These are phyloP conservation scores for Gryganskiella cystojenkinii DNA, from an alignment of 192 early-diverging fungal species.

Conservation along the genomic window DNA sequence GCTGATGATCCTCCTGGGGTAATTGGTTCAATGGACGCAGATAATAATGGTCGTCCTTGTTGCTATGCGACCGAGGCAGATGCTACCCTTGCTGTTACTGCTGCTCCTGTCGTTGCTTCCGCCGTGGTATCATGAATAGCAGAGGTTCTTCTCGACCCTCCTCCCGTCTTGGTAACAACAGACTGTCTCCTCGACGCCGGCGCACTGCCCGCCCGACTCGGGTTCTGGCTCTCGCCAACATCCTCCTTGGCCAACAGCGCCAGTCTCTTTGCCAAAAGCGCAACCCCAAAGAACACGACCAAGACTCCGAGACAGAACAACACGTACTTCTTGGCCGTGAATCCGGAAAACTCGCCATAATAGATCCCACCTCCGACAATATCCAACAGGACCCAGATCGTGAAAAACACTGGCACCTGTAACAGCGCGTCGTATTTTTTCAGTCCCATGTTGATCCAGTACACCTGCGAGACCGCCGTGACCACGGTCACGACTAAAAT, in stretches of 20 bases:
- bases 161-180: not conserved
- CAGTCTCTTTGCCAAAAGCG: constrained; percentile 71
- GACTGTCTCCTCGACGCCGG: constrained; percentile 7
- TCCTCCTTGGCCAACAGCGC: constrained; percentile 52
- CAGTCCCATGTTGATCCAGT: constrained; percentile 88
- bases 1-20: too few relatives aligned
- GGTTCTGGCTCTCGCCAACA: constrained; percentile 17
- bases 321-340: constrained; percentile 70
- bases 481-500: constrained; percentile 78
- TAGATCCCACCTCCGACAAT: constrained; percentile 86
- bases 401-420: constrained; percentile 85
- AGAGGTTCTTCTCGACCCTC: not conserved
- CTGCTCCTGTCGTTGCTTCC: too few relatives aligned
- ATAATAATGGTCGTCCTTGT: too few relatives aligned
- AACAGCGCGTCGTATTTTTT: constrained; percentile 83
- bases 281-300: constrained; percentile 81
- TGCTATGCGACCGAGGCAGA: too few relatives aligned
- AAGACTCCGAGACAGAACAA: constrained; percentile 74
- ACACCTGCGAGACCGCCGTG: constrained; percentile 82
- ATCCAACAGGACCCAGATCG: constrained; percentile 85
- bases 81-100: too few relatives aligned
- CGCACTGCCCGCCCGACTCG: constrained; percentile 1
- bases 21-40: too few relatives aligned
- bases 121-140: not conserved
- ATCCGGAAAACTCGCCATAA: constrained; percentile 78